Percentiles rank a stretch among this genome's conserved stretches.
Conservation (phyloP, 2,329 filamentous ascomycete species). For the Penicillium sp. region DNA sequence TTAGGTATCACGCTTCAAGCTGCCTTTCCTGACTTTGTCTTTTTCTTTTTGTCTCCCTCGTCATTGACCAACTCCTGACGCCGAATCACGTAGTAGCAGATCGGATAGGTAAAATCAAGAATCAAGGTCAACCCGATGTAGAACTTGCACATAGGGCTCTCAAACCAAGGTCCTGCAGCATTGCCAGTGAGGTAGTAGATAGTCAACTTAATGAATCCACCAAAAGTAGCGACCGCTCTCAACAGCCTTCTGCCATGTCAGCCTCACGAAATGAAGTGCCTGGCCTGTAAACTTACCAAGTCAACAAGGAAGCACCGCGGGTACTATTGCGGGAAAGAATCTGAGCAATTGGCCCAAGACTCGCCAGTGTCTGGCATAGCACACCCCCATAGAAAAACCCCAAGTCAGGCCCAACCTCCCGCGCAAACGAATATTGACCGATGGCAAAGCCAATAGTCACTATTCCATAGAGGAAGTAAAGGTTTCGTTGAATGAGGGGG, state of each 20-base stretch:
- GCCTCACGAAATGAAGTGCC: no score
- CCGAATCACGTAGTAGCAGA: not conserved
- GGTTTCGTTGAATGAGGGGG: slow-evolving; percentile 2
- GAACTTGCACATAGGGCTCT: not conserved
- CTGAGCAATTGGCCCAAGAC: slow-evolving; percentile 3
- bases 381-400: slow-evolving; percentile 2
- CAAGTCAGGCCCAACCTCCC: not conserved
- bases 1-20: not conserved
- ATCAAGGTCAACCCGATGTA: not conserved
- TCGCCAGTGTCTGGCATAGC: slow-evolving; percentile 2
- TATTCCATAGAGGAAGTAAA: not conserved
- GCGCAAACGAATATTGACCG: not conserved
- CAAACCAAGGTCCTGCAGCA: not conserved
- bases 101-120: not conserved
- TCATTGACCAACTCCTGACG: not conserved
- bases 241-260: not conserved
- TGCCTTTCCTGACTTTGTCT: not conserved
- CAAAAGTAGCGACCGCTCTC: not conserved
- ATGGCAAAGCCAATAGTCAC: not conserved
- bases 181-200: not conserved
- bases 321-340: slow-evolving; percentile 3
- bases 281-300: not conserved
- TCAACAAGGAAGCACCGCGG: slow-evolving; percentile 1
- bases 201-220: not conserved
- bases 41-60: not conserved